Percentiles rank a stretch among this genome's conserved stretches.
Evolutionary conservation across 2,329 filamentous ascomycete genomes (phyloP).

Genomic region (Thermoascus crustaceus): DNA sequence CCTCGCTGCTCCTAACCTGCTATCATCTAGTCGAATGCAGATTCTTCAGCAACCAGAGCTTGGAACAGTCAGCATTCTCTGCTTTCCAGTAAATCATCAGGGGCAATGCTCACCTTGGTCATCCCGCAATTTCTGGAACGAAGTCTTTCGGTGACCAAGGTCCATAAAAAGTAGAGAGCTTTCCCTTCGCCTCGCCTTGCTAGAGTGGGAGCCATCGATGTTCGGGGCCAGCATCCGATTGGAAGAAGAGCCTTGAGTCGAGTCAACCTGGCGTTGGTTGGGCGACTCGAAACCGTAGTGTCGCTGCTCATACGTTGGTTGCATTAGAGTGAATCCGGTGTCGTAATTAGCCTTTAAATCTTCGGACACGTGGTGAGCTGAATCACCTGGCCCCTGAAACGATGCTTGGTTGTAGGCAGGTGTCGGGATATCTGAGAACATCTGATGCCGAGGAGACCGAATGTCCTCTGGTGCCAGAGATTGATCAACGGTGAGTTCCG

Average conservation of each 20-base stretch:
- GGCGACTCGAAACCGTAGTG: slow-evolving; percentile 22
- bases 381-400: slow-evolving; percentile 32
- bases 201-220: slow-evolving; percentile 24
- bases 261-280: slow-evolving; percentile 14
- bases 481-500: slow-evolving; percentile 36
- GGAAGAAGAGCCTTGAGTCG: slow-evolving; percentile 24
- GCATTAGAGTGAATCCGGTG: slow-evolving; percentile 45
- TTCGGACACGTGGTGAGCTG: slow-evolving; percentile 16
- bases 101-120: slow-evolving; percentile 14
- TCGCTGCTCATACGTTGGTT: slow-evolving; percentile 40
- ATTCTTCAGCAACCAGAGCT: slow-evolving; percentile 10
- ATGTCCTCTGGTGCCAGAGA: slow-evolving; percentile 48
- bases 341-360: slow-evolving; percentile 31
- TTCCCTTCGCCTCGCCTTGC: slow-evolving; percentile 40
- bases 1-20: not conserved
- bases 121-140: slow-evolving; percentile 15
- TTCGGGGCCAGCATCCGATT: slow-evolving; percentile 35
- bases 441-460: slow-evolving; percentile 56
- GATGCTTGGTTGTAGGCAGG: slow-evolving; percentile 53
- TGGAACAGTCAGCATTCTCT: not conserved
- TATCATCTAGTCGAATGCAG: slow-evolving; percentile 9
- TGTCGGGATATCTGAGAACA: slow-evolving; percentile 59
- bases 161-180: slow-evolving; percentile 43
- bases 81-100: not conserved
- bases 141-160: slow-evolving; percentile 20